These are phyloP conservation scores for Stephania yunnanensis DNA, from an alignment of 164 flowering plant genomes.

Conservation along the genomic window DNA sequence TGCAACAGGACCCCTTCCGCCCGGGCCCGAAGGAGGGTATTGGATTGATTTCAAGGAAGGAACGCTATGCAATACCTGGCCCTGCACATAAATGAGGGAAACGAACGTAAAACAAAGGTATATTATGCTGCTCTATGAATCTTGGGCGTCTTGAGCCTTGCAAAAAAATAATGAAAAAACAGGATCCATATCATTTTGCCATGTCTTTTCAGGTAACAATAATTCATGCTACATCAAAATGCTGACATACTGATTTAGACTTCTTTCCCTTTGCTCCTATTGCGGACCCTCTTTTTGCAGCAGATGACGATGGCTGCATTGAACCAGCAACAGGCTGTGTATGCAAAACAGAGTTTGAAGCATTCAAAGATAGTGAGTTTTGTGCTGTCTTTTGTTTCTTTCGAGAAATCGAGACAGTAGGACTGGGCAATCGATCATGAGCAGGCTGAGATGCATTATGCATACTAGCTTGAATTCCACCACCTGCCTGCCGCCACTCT, in stretches of 20 bases:
- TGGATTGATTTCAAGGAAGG: constrained; percentile 43
- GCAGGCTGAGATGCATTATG: constrained; percentile 40
- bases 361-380: constrained; percentile 36
- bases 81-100: constrained; percentile 10
- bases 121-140: constrained; percentile 2
- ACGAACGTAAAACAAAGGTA: constrained; percentile 1
- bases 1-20: constrained; percentile 55
- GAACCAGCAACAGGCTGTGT: constrained; percentile 32
- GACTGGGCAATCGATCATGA: constrained; percentile 65
- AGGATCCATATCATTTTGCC: not conserved
- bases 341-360: constrained; percentile 37
- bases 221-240: not conserved
- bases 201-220: not conserved
- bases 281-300: constrained; percentile 28
- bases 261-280: constrained; percentile 37
- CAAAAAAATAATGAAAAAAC: not conserved
- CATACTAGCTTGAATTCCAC: constrained; percentile 48
- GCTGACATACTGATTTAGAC: constrained; percentile 44
- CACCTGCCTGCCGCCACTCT: constrained; percentile 84
- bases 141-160: not conserved
- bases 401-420: constrained; percentile 71
- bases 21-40: constrained; percentile 45
- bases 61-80: constrained; percentile 30
- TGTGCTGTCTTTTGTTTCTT: constrained; percentile 71
- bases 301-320: constrained; percentile 42